Conservation (phyloP, 331 rosid species). For the Quercus phellos region DNA sequence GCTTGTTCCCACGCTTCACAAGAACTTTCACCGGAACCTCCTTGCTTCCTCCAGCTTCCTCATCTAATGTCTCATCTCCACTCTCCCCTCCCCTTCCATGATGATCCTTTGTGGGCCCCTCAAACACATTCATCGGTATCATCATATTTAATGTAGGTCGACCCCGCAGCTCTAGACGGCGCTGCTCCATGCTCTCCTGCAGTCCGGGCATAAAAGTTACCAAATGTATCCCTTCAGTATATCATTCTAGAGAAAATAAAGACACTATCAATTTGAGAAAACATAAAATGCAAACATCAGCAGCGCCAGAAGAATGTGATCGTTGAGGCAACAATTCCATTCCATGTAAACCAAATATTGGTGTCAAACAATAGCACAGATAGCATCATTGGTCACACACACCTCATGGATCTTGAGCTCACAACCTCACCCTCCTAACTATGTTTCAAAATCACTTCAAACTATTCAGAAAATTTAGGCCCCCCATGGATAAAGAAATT, state of each 20-base stretch:
- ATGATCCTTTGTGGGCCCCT: constrained; percentile 84
- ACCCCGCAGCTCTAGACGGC: constrained; percentile 79
- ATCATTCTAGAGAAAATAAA: not conserved
- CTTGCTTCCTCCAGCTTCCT: constrained; percentile 64
- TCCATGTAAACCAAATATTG: not conserved
- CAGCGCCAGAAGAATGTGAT: not conserved
- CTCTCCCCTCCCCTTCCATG: constrained; percentile 89
- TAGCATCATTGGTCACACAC: not conserved
- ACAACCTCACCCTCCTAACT: not conserved
- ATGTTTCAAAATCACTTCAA: not conserved
- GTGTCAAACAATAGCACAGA: not conserved
- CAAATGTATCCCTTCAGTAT: not conserved
- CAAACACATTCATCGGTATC: constrained; percentile 91
- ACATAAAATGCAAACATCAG: not conserved
- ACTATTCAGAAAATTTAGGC: not conserved
- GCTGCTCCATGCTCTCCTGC: constrained; percentile 99
- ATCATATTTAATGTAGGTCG: constrained; percentile 92
- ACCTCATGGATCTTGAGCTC: not conserved
- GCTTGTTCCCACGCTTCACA: constrained; percentile 98
- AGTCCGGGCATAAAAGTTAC: constrained; percentile 1
- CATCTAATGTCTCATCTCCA: constrained; percentile 77
- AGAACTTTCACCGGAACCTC: constrained; percentile 96
- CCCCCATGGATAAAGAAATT: not conserved
- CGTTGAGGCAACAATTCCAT: not conserved
- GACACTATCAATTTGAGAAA: not conserved